phyloP scores from a whole-genome alignment of 805 yeast genomes.

The Suhomyces emberorum region DNA sequence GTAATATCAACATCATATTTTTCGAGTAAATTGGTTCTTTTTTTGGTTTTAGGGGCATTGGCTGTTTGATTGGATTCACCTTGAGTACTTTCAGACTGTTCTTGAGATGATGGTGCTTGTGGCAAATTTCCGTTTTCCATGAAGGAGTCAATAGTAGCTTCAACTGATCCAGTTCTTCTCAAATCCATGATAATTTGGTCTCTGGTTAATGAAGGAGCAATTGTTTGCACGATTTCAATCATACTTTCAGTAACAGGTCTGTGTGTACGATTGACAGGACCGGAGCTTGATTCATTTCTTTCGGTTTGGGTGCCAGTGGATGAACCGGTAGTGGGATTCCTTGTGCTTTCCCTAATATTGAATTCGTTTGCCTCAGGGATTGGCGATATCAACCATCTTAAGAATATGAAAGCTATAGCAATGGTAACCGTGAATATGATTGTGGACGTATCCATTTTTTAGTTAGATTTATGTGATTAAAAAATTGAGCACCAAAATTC shows the following conservation, averaged over 20 bases:
- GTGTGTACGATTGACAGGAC: conserved; percentile 21
- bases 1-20: conserved; percentile 39
- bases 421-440: conserved; percentile 47
- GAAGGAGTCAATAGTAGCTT: conserved; percentile 70
- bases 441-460: conserved; percentile 61
- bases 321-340: conserved; percentile 6
- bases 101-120: conserved; percentile 42
- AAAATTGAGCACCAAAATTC: too few species aligned
- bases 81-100: conserved; percentile 4
- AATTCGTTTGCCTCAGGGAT: conserved; percentile 41
- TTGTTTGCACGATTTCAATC: conserved; percentile 81
- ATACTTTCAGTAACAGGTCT: conserved; percentile 62
- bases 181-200: conserved; percentile 75
- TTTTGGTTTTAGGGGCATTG: neutral
- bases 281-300: conserved; percentile 6
- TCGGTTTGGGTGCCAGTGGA: conserved; percentile 11
- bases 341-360: conserved; percentile 6
- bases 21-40: conserved; percentile 28
- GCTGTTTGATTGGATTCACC: conserved; percentile 3
- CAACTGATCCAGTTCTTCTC: conserved; percentile 75
- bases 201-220: conserved; percentile 69
- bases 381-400: conserved; percentile 65
- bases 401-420: conserved; percentile 52
- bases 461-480: too few species aligned
- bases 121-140: conserved; percentile 62